Percentiles rank a stretch among this genome's conserved stretches.
phyloP scores from a whole-genome alignment of 2,329 filamentous ascomycete genomes.

The Ophiostoma angusticollis region DNA sequence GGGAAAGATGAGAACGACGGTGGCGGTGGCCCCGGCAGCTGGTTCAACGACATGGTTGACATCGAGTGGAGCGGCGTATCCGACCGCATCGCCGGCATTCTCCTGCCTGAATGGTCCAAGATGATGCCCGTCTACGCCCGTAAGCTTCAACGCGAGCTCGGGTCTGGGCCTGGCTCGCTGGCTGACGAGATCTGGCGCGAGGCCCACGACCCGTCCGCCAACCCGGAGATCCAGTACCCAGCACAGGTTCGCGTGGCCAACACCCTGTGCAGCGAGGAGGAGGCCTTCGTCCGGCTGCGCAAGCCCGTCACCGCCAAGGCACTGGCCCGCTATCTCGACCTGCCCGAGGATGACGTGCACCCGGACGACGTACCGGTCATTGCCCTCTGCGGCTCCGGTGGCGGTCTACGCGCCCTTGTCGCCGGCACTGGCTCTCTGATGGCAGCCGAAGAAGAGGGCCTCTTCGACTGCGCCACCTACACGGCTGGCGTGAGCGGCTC shows the following conservation, averaged over 20 bases:
- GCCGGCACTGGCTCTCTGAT: conserved; percentile 81
- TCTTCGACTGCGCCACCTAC: conserved; percentile 92
- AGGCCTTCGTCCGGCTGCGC: conserved; percentile 57
- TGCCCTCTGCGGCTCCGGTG: conserved; percentile 87
- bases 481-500: conserved; percentile 91
- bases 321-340: conserved; percentile 66
- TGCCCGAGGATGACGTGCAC: conserved; percentile 62
- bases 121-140: conserved; percentile 60
- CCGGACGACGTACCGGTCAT: conserved; percentile 88
- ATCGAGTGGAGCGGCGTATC: conserved; percentile 42
- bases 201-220: conserved; percentile 67
- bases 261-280: conserved; percentile 66
- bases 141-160: conserved; percentile 79
- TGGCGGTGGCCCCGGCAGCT: conserved; percentile 35
- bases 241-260: conserved; percentile 75
- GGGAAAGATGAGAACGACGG: conserved; percentile 33
- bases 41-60: conserved; percentile 39
- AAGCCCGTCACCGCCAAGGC: conserved; percentile 56
- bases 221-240: conserved; percentile 77
- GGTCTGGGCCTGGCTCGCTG: conserved; percentile 74
- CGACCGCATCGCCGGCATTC: conserved; percentile 51
- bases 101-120: conserved; percentile 75
- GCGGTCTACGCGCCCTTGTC: conserved; percentile 78
- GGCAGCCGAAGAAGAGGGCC: conserved; percentile 69
- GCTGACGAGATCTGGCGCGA: conserved; percentile 91